Percentiles rank a stretch among this genome's conserved stretches.
phyloP scores from a whole-genome alignment of 1,139 yeast species.

The Sugiyamaella neomexicana region DNA sequence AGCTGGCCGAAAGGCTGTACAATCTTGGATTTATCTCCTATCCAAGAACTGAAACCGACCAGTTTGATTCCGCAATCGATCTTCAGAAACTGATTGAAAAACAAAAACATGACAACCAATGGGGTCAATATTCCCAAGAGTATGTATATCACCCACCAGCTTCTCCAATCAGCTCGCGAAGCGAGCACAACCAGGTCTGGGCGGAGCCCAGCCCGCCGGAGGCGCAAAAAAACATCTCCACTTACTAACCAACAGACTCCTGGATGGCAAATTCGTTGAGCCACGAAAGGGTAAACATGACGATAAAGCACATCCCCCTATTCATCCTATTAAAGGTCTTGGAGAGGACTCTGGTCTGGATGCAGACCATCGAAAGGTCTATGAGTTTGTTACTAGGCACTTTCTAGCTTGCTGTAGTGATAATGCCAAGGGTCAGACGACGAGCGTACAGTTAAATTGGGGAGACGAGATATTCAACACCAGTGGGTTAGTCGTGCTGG shows the following conservation, averaged over 20 bases:
- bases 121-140: slow-evolving; percentile 52
- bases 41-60: slow-evolving; percentile 97
- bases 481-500: slow-evolving; percentile 69
- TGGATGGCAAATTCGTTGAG: slow-evolving; percentile 45
- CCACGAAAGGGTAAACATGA: slow-evolving; percentile 84
- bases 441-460: slow-evolving; percentile 70
- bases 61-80: slow-evolving; percentile 75
- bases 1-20: slow-evolving; percentile 75
- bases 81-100: slow-evolving; percentile 57
- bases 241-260: slow-evolving; percentile 24
- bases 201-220: background rate
- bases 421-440: slow-evolving; percentile 79
- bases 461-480: slow-evolving; percentile 70
- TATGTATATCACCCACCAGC: slow-evolving; percentile 9
- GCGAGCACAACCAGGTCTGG: no score
- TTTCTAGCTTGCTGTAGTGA: slow-evolving; percentile 90
- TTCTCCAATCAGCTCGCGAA: no score
- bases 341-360: slow-evolving; percentile 31
- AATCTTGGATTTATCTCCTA: slow-evolving; percentile 85
- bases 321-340: slow-evolving; percentile 68
- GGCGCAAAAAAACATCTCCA: slow-evolving; percentile 25
- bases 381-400: slow-evolving; percentile 82
- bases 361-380: slow-evolving; percentile 63
- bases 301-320: slow-evolving; percentile 98
- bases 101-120: slow-evolving; percentile 51